Conservation (phyloP, 129 eudicot species). For the Chrysanthemum seticuspe region DNA sequence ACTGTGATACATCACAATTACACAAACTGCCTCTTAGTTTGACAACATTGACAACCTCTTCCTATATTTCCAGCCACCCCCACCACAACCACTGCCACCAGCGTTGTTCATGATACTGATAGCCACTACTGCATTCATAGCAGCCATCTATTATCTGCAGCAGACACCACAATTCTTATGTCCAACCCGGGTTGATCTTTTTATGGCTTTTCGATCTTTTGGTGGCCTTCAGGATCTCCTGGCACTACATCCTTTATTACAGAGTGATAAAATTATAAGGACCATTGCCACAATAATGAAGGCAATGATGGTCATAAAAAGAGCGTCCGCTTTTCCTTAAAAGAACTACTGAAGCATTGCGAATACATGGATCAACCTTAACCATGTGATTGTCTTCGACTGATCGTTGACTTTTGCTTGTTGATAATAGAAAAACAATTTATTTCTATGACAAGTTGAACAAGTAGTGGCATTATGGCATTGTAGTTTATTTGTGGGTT, state of each 20-base stretch:
- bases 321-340: constrained; percentile 5
- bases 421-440: background rate
- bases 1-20: background rate
- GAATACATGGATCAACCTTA: background rate
- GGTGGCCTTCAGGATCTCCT: background rate
- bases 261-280: constrained; percentile 19
- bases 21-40: constrained; percentile 19
- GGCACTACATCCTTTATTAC: constrained; percentile 9
- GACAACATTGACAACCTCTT: background rate
- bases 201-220: background rate
- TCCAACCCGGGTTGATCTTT: constrained; percentile 4
- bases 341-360: background rate
- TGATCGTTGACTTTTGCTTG: constrained; percentile 12
- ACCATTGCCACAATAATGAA: constrained; percentile 25
- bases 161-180: background rate
- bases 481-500: too few relatives aligned
- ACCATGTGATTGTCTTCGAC: background rate
- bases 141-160: constrained; percentile 13
- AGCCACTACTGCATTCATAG: background rate
- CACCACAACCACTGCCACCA: background rate
- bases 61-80: background rate
- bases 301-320: constrained; percentile 19
- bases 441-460: background rate
- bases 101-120: background rate
- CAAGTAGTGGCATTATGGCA: background rate